These are phyloP conservation scores for Penicillium salamii DNA, from an alignment of 495 filamentous ascomycete species.

Conservation along the genomic window DNA sequence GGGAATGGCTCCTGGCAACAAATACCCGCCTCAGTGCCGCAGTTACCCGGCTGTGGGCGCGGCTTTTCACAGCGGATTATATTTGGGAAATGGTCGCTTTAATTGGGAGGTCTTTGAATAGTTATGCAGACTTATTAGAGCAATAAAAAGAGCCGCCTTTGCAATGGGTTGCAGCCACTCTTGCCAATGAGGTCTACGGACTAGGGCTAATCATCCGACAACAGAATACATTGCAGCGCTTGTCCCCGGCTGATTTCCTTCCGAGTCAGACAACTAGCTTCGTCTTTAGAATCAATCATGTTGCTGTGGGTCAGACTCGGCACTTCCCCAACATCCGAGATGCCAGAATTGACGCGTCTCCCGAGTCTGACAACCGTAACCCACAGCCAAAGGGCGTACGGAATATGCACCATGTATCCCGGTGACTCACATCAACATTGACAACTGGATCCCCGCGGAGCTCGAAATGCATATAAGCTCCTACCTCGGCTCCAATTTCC, in stretches of 20 bases:
- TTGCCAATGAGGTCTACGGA: too few relatives aligned
- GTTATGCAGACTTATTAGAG: constrained; percentile 64
- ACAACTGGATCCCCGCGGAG: background rate
- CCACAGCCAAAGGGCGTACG: background rate
- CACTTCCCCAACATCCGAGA: background rate
- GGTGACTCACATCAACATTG: background rate
- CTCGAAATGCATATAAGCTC: background rate
- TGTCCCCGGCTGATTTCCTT: background rate
- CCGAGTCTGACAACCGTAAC: background rate
- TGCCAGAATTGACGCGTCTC: background rate
- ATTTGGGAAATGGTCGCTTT: constrained; percentile 66
- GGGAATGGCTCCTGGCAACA: constrained; percentile 48
- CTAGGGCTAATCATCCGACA: background rate
- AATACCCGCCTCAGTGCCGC: constrained; percentile 59
- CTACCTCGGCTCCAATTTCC: too few relatives aligned
- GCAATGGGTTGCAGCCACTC: background rate
- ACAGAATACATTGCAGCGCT: too few relatives aligned
- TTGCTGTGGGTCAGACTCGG: background rate
- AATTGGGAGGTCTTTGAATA: constrained; percentile 59
- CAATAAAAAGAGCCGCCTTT: constrained; percentile 4
- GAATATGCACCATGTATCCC: background rate
- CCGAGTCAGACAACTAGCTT: background rate
- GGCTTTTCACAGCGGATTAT: constrained; percentile 64
- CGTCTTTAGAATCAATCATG: background rate
- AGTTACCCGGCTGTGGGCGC: constrained; percentile 64